phyloP scores from a whole-genome alignment of 768 basidiomycete genomes.

The Chlorophyllum brunneum region DNA sequence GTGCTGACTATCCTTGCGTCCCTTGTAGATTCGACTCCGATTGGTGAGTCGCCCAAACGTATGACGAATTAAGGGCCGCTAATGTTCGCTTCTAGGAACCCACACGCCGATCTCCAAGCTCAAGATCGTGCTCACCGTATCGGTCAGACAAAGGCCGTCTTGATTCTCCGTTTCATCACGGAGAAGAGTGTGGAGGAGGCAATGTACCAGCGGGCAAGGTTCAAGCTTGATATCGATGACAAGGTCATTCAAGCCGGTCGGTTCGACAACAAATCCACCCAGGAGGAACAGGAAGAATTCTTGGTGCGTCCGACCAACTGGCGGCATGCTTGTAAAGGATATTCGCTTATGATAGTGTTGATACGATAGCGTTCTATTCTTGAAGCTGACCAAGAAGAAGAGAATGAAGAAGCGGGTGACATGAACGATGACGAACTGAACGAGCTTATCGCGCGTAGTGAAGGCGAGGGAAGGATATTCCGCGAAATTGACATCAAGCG shows the following conservation, averaged over 20 bases:
- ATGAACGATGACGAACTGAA: conserved; percentile 96
- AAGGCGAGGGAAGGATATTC: conserved; percentile 76
- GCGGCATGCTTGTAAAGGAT: conserved; percentile 2
- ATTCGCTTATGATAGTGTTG: conserved; percentile 7
- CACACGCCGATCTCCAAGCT: conserved; percentile 97
- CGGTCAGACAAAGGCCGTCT: conserved; percentile 96
- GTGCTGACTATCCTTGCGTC: conserved; percentile 12
- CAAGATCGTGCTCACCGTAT: conserved; percentile 99
- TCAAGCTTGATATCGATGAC: conserved; percentile 97
- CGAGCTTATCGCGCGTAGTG: conserved; percentile 82
- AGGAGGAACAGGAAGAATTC: conserved; percentile 96
- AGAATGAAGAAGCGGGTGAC: conserved; percentile 85
- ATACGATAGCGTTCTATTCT: conserved; percentile 74
- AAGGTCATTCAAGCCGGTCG: conserved; percentile 99
- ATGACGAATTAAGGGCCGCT: conserved; percentile 17
- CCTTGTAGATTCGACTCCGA: conserved; percentile 69
- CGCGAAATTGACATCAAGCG: conserved; percentile 79
- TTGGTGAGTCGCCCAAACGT: conserved; percentile 28
- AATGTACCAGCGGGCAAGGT: conserved; percentile 91
- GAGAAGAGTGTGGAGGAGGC: conserved; percentile 99
- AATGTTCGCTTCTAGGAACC: conserved; percentile 59
- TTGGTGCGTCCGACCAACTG: conserved; percentile 51
- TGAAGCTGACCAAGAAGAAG: conserved; percentile 87
- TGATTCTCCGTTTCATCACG: conserved; percentile 95
- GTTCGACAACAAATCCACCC: conserved; percentile 97